phyloP scores from a whole-genome alignment of 306 rosid species.

The Prunus kanzakura region DNA sequence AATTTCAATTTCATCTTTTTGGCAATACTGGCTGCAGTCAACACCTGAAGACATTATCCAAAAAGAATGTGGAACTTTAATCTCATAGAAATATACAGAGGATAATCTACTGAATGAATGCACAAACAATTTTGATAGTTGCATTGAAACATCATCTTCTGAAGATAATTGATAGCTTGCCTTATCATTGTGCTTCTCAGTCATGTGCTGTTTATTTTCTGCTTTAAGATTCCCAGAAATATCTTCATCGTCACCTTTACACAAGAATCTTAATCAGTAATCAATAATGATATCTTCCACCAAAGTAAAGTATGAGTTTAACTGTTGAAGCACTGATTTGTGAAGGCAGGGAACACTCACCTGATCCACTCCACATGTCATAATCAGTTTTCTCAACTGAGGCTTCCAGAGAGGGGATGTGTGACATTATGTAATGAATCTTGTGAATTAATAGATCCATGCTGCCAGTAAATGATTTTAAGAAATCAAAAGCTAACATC shows the following conservation, averaged over 20 bases:
- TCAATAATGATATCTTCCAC: background rate
- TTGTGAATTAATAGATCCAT: slow-evolving; percentile 44
- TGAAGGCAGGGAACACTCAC: slow-evolving; percentile 34
- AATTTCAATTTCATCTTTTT: slow-evolving; percentile 80
- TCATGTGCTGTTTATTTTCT: slow-evolving; percentile 44
- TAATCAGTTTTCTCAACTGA: slow-evolving; percentile 42
- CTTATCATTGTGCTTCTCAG: slow-evolving; percentile 37
- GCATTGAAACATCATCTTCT: slow-evolving; percentile 6
- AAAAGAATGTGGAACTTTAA: background rate
- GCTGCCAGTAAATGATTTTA: slow-evolving; percentile 38
- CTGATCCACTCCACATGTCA: slow-evolving; percentile 77
- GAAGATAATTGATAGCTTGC: slow-evolving; percentile 22
- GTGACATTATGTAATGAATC: slow-evolving; percentile 51
- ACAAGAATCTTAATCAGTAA: slow-evolving; percentile 23
- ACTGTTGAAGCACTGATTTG: background rate
- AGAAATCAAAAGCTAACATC: slow-evolving; percentile 1
- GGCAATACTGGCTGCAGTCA: slow-evolving; percentile 48
- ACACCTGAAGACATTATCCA: slow-evolving; percentile 40
- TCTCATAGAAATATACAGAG: slow-evolving; percentile 4
- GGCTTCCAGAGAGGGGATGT: slow-evolving; percentile 47
- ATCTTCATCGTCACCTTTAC: slow-evolving; percentile 41
- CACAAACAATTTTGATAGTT: slow-evolving; percentile 3
- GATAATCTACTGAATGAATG: background rate
- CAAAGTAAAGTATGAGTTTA: background rate
- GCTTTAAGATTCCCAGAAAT: slow-evolving; percentile 38